Evolutionary conservation across 2,329 filamentous ascomycete genomes (phyloP).

Genomic region (Diaporthe nobilis): DNA sequence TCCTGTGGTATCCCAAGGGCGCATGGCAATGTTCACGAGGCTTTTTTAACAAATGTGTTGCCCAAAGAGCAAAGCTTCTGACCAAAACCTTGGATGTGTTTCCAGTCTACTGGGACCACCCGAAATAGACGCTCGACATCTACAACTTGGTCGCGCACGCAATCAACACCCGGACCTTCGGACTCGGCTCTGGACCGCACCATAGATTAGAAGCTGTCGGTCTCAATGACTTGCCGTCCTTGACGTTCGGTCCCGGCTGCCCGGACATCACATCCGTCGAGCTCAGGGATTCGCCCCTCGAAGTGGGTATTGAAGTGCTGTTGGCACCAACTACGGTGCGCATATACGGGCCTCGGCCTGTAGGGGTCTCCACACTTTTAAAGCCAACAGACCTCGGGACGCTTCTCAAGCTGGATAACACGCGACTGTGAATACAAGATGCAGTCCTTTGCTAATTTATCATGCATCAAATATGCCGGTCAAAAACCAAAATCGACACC

Average conservation of each 20-base stretch:
- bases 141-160: background rate
- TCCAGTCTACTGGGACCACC: background rate
- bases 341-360: background rate
- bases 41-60: too few species aligned
- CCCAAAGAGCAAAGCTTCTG: too few species aligned
- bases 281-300: background rate
- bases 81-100: too few species aligned
- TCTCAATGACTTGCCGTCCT: too few species aligned
- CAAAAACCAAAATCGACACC: too few species aligned
- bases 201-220: background rate
- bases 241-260: too few species aligned
- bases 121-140: background rate
- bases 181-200: background rate
- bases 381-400: background rate
- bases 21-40: too few species aligned
- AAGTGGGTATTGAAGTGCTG: background rate
- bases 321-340: background rate
- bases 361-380: background rate
- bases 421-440: background rate
- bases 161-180: background rate
- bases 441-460: too few species aligned
- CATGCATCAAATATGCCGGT: too few species aligned
- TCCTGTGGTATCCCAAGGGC: background rate
- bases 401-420: background rate
- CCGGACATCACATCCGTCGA: background rate